phyloP scores from a whole-genome alignment of 768 basidiomycete genomes.

The Boletus rex-veris region DNA sequence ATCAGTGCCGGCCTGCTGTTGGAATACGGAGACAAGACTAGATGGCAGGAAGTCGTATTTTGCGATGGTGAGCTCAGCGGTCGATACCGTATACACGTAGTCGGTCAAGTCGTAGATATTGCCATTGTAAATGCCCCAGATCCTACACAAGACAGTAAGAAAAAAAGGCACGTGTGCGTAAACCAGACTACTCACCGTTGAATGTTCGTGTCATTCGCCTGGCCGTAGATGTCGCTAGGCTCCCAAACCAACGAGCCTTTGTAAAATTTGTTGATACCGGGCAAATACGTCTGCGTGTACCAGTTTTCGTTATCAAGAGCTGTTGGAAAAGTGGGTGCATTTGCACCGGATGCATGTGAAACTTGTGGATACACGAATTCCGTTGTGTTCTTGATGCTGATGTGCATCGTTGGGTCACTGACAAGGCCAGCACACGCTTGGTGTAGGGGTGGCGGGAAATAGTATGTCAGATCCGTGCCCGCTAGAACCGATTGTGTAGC shows the following conservation, averaged over 20 bases:
- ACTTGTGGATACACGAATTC: constrained; percentile 39
- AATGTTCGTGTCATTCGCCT: constrained; percentile 37
- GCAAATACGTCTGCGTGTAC: constrained; percentile 56
- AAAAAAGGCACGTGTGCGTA: background rate
- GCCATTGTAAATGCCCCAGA: constrained; percentile 59
- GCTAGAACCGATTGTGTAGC: constrained; percentile 51
- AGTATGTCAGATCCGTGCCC: constrained; percentile 58
- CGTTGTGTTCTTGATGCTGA: constrained; percentile 48
- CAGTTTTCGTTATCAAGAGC: constrained; percentile 41
- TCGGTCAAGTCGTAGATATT: constrained; percentile 63
- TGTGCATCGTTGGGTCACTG: constrained; percentile 37
- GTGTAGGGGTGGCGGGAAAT: constrained; percentile 59
- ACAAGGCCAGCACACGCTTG: constrained; percentile 61
- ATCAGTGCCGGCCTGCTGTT: constrained; percentile 58
- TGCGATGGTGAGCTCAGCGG: constrained; percentile 39
- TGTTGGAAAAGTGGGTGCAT: constrained; percentile 36
- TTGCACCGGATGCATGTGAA: constrained; percentile 54
- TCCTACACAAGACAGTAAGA: constrained; percentile 27
- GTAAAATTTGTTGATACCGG: constrained; percentile 51
- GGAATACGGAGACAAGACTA: constrained; percentile 48
- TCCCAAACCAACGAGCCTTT: constrained; percentile 61
- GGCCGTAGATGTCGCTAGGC: constrained; percentile 33
- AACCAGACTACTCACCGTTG: constrained; percentile 24
- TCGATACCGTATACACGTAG: constrained; percentile 58
- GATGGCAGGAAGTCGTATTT: constrained; percentile 53